Conservation (phyloP, 306 rosid genomes). For the Prunus salicina region DNA sequence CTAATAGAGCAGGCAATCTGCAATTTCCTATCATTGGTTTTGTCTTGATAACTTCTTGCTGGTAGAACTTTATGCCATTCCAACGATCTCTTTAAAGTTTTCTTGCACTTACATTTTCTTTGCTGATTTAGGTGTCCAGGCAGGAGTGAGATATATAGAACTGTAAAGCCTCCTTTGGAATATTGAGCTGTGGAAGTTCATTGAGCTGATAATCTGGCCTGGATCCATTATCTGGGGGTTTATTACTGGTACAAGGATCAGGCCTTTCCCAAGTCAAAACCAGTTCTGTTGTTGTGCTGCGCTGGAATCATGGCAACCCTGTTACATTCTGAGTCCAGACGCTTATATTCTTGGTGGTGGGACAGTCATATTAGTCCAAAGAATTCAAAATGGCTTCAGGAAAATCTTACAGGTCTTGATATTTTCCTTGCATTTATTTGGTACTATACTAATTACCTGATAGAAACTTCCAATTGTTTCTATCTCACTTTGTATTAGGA, state of each 20-base stretch:
- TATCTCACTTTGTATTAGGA: background rate
- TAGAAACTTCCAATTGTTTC: background rate
- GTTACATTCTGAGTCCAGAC: slow-evolving; percentile 80
- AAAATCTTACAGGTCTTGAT: slow-evolving; percentile 78
- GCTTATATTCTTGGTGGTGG: slow-evolving; percentile 99
- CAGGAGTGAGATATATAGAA: slow-evolving; percentile 20
- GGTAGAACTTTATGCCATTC: slow-evolving; percentile 10
- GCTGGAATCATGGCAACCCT: slow-evolving; percentile 82
- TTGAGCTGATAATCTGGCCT: slow-evolving; percentile 54
- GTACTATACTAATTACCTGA: background rate
- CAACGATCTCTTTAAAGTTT: slow-evolving; percentile 9
- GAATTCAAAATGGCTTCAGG: slow-evolving; percentile 99
- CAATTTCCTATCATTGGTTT: slow-evolving; percentile 15
- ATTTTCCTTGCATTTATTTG: slow-evolving; percentile 7
- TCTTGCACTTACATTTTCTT: slow-evolving; percentile 5
- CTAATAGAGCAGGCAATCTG: slow-evolving; percentile 30
- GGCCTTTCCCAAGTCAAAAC: slow-evolving; percentile 50
- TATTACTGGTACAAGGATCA: slow-evolving; percentile 39
- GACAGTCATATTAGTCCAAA: slow-evolving; percentile 96
- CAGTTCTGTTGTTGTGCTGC: slow-evolving; percentile 49
- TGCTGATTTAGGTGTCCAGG: slow-evolving; percentile 27
- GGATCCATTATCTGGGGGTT: slow-evolving; percentile 35
- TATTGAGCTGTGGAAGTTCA: slow-evolving; percentile 22
- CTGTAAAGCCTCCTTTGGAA: slow-evolving; percentile 21
- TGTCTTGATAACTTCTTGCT: background rate